A percentile compares a stretch with the other conserved stretches of the same genome.
Evolutionary conservation across 2,329 filamentous ascomycete genomes (phyloP).

Genomic region (Epicoccum sorghinum): DNA sequence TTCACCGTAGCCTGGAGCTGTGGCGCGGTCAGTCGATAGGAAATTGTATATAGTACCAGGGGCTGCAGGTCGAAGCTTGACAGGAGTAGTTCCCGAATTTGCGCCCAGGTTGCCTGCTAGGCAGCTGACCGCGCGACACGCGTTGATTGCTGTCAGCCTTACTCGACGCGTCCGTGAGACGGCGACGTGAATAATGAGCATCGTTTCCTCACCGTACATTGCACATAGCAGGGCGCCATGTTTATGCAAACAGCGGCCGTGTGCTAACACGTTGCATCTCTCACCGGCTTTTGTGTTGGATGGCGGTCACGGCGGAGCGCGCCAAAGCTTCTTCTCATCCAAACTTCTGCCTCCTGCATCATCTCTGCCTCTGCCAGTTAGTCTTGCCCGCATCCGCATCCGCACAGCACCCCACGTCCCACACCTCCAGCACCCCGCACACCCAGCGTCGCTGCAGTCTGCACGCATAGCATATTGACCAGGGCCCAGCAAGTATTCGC

Average conservation of each 20-base stretch:
- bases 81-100: neutral
- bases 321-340: constrained; percentile 17
- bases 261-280: constrained; percentile 15
- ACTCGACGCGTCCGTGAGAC: constrained; percentile 16
- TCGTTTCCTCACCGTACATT: constrained; percentile 12
- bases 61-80: constrained; percentile 2
- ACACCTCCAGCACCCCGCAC: constrained; percentile 2
- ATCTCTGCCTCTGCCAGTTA: constrained; percentile 15
- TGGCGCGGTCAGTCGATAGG: constrained; percentile 8
- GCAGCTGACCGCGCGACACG: constrained; percentile 23
- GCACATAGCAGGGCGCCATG: constrained; percentile 13
- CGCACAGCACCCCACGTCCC: constrained; percentile 2
- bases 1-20: neutral
- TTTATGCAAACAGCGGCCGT: constrained; percentile 11
- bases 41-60: constrained; percentile 4
- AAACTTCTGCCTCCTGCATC: neutral
- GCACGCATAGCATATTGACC: constrained; percentile 6
- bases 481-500: constrained; percentile 9
- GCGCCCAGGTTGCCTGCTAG: neutral
- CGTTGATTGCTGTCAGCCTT: constrained; percentile 15
- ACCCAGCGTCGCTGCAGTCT: neutral
- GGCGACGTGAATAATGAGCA: constrained; percentile 11
- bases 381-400: neutral
- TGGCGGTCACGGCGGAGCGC: constrained; percentile 9
- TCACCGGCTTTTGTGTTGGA: constrained; percentile 14